Base-by-base conservation (phyloP, 352 stramenopile genomes). In the Phytophthora constricta region DNA sequence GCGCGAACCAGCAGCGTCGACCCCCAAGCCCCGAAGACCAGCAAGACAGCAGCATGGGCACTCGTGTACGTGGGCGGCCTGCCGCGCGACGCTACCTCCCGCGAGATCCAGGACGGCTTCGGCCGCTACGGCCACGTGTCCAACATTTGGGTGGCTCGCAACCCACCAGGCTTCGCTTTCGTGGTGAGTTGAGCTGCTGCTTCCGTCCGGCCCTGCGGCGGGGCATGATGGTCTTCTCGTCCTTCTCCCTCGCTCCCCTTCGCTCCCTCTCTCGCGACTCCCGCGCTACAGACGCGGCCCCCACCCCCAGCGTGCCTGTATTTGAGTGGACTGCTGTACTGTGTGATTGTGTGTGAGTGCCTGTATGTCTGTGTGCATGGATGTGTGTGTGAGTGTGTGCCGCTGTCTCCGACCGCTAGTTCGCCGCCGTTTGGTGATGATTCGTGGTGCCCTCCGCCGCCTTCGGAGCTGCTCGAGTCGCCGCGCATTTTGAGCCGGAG, bases 61-160 rank as follows among this genome's bases (percentile, higher is more conserved):
- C 86, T 64, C 87, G 87, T 52, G 49, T 95, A 95, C 65, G 83
- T 95, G 57, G 87, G 87, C 60, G 87, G 87, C 50, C 81, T 95
- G 8, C 87, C 87, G 26, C 84, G 85, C 63, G 85, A 93, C 64
- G 87, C 86, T 42, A 93, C 83, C 37, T 91, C 84, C 50, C 84
- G 84, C 28, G 87, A 95, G 71, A 79, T 95, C 53, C 82, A 95
- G 60, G 87, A 94, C 58, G 80, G 80, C 26, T 95, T 95, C 76
- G 84, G 58, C 64, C 87, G 86, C 74, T 95, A 93, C 68, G 87
- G 87, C 49, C 82, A 94, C 76, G 82, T 95, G 58, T 79, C 80
- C 68, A 95, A 94, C 76, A 90, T 95, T 59, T 95, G 87, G 87
- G 86, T 95, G 60, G 87, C 87, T 52, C 86, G 87, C 55, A 95